Evolutionary conservation across 257 asterid species (phyloP).

Genomic region (Pogostemon cablin): DNA sequence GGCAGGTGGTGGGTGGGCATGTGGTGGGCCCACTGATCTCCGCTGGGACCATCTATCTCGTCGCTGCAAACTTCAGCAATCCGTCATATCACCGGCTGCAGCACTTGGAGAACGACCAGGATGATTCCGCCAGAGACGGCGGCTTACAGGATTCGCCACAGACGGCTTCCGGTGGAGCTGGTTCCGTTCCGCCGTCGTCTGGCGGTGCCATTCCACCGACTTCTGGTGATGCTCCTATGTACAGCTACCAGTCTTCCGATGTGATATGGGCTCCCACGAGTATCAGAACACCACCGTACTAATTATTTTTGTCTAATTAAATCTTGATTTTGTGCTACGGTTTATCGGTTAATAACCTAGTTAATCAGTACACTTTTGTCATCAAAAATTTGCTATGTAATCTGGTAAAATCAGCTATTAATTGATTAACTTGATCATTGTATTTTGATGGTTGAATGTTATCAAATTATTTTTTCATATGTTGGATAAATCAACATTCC

Average conservation of each 20-base stretch:
- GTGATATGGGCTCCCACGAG: slow-evolving; percentile 63
- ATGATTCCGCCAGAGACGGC: slow-evolving; percentile 36
- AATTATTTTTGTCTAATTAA: neutral
- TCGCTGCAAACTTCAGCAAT: slow-evolving; percentile 65
- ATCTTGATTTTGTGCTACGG: neutral
- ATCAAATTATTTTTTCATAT: too few species aligned
- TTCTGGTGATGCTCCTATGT: slow-evolving; percentile 28
- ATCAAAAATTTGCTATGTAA: neutral
- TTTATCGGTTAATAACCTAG: neutral
- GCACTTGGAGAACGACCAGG: slow-evolving; percentile 38
- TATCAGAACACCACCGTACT: slow-evolving; percentile 60
- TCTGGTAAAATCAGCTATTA: neutral
- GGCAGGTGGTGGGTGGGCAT: slow-evolving; percentile 77
- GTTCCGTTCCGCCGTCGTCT: neutral
- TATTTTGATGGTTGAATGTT: too few species aligned
- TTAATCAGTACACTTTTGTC: neutral
- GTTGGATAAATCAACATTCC: too few species aligned
- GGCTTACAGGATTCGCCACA: slow-evolving; percentile 22
- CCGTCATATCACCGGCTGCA: slow-evolving; percentile 60
- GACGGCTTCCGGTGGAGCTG: slow-evolving; percentile 29
- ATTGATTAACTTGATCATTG: neutral
- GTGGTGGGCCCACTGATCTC: slow-evolving; percentile 70
- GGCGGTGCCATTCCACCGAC: slow-evolving; percentile 23
- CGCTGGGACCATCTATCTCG: slow-evolving; percentile 60
- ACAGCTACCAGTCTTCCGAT: slow-evolving; percentile 37